Evolutionary conservation across 1,284 basidiomycete genomes (phyloP), one percentile per base, ranked within the genome.

Genomic region (Limonomyces culmigenus): DNA sequence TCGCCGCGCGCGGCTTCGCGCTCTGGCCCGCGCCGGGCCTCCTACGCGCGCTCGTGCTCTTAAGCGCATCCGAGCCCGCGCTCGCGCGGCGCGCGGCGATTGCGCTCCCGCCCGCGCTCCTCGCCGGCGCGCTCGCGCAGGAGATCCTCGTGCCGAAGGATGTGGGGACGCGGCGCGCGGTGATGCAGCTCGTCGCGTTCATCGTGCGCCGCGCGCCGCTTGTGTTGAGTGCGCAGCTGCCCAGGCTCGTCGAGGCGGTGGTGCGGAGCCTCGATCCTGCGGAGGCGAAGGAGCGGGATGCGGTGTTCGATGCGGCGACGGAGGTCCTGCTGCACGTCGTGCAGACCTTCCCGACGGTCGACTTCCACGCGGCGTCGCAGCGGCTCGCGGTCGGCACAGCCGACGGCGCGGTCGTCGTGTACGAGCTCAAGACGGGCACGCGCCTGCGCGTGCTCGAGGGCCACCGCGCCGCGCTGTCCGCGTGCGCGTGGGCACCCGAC

Each of bases 181-280:
- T 95, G 31, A 75, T 97, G 74, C 88, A 92, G 50, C 70, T 98
- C 5, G 76, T 97, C 8, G 88, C 91, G 1, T 93, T 93, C 52
- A 67, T 98, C 48, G 88, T 96, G 41, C 75, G 87, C 47, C 95
- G 86, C 63, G 83, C 81, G 33, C 18, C 32, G 19, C 12, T 84
- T 25, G 74, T 95, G 10, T 62, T 98, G 32, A 80, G 88, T 44
- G 73, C 85, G 10, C 88, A 84, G 46, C 59, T 98, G 21, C 86
- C 93, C 0, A 69, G 81, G 19, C 62, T 97, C 29, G 79, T 89
- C 50, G 93, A 99, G 52, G 89, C 91, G 1, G 89, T 99, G 1
- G 91, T 98, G 16, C 95, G 92, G 52, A 95, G 88, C 5, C 64
- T 98, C 30, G 93, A 98, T 55, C 95, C 93, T 10, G 92, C 86